Evolutionary conservation across 441 rosid species (phyloP), one percentile per base, ranked within the genome.

Genomic region (Adansonia madagascariensis): DNA sequence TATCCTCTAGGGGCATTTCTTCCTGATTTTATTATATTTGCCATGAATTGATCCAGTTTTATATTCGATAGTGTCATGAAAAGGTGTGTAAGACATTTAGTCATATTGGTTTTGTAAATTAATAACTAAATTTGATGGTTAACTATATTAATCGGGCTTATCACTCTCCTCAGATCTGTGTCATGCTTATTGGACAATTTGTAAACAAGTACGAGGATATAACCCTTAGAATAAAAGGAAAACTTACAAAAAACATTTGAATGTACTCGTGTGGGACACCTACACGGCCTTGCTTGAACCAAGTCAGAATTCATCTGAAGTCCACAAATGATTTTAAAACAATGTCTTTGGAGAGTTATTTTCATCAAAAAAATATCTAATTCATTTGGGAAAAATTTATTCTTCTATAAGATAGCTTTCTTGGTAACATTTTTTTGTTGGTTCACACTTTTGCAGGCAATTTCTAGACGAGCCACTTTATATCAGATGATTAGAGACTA

Each of bases 401-500:
- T 6, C 62, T 73, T 68, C 67, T n/a, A 8, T 62, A 18, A 24
- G 49, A 61, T 47, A 65, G 59, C 59, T 31, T 73, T 65, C 46
- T 27, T 14, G 75, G 61, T 68, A 50, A 75, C 59, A 27, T 44
- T 68, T 43, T 65, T 68, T 27, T 27, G 69, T 49, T 55, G 56
- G 7, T 75, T 79, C 41, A 18, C 74, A 50, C 76, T 63, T 73
- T 71, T 64, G 53, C 76, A 94, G 98, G 98, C 97, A 77, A 95
- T 94, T 77, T 94, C 99, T 74, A 91, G 99, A 82, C 88, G 95
- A 67, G 92, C 97, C 70, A 84, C 89, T 57, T 84, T 95, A 76
- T 94, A 81, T 70, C 97, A 94, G 91, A 90, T 88, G 95, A 88
- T 94, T 76, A 91, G 95, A 84, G 97, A 94, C 85, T 94, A 87